These are phyloP conservation scores for Tolypocladium pustulatum DNA, from an alignment of 2,329 filamentous ascomycete genomes.

Conservation along the genomic window DNA sequence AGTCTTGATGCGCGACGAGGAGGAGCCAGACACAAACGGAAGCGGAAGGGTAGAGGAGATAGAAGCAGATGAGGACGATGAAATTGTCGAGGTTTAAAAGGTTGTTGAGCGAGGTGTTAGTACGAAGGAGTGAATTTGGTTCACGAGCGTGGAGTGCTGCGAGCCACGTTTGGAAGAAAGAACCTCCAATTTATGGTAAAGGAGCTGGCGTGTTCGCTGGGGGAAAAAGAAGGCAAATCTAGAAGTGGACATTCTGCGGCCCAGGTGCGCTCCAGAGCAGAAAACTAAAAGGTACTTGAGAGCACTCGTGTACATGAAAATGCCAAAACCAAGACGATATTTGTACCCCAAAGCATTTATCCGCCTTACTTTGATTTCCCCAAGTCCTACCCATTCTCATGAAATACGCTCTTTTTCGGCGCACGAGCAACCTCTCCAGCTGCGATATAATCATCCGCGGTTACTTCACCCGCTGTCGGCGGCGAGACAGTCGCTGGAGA, in stretches of 20 bases:
- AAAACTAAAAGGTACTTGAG: not conserved
- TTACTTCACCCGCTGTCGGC: conserved; percentile 14
- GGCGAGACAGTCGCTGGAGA: conserved; percentile 13
- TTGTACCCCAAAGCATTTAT: not conserved
- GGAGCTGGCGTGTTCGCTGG: not conserved
- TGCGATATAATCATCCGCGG: conserved; percentile 17
- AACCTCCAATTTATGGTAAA: not conserved
- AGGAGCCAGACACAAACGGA: conserved; percentile 28
- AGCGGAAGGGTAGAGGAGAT: conserved; percentile 34
- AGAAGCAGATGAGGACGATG: conserved; percentile 40
- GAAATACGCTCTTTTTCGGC: conserved; percentile 29
- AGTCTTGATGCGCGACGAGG: conserved; percentile 74
- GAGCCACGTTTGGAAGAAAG: not conserved
- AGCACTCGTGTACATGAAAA: not conserved
- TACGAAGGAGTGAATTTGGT: not conserved
- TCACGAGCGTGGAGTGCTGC: not conserved
- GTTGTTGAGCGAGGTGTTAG: not conserved
- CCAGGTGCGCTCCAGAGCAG: not conserved
- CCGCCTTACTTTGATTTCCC: not conserved
- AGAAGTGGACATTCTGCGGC: not conserved
- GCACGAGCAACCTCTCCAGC: conserved; percentile 13
- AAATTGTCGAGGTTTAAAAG: conserved; percentile 41
- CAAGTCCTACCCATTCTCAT: conserved; percentile 30
- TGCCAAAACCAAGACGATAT: not conserved
- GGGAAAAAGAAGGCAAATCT: not conserved